Conservation (phyloP, 495 filamentous ascomycete genomes). For the Neurospora pannonica region DNA sequence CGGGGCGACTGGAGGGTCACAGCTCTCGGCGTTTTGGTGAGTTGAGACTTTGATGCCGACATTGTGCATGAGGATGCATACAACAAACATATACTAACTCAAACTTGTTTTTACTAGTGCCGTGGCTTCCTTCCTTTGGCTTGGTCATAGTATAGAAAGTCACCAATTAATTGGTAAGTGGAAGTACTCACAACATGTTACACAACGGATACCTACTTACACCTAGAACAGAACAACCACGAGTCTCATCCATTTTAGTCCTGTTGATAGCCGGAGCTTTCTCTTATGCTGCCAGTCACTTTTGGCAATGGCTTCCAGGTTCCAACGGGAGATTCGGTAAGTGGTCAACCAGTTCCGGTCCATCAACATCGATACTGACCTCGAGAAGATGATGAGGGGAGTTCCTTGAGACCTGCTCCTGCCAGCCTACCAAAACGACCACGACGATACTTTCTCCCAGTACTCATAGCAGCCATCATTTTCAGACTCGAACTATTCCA, state of each 20-base stretch:
- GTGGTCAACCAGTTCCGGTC: background rate
- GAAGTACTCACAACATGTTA: background rate
- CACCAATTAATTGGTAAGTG: conserved; percentile 35
- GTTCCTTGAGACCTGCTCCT: conserved; percentile 16
- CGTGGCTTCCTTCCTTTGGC: conserved; percentile 35
- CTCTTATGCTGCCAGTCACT: conserved; percentile 30
- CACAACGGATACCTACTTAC: conserved; percentile 1
- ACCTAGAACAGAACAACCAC: conserved; percentile 28
- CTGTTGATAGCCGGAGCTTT: conserved; percentile 24
- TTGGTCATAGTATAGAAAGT: conserved; percentile 31
- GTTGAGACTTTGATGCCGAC: background rate
- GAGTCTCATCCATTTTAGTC: conserved; percentile 30
- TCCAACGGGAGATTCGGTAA: conserved; percentile 36
- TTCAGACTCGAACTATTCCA: conserved; percentile 34
- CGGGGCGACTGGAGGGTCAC: conserved; percentile 26
- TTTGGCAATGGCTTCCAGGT: conserved; percentile 35
- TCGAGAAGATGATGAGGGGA: conserved; percentile 28
- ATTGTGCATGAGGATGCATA: background rate
- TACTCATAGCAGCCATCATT: conserved; percentile 30
- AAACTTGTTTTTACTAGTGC: conserved; percentile 18
- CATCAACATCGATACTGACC: background rate
- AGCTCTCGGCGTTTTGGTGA: conserved; percentile 33
- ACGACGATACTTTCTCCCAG: conserved; percentile 30
- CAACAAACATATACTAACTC: background rate
- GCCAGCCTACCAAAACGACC: conserved; percentile 31